phyloP scores from a whole-genome alignment of 495 filamentous ascomycete genomes.

The Hyphodiscus hymeniophilus region DNA sequence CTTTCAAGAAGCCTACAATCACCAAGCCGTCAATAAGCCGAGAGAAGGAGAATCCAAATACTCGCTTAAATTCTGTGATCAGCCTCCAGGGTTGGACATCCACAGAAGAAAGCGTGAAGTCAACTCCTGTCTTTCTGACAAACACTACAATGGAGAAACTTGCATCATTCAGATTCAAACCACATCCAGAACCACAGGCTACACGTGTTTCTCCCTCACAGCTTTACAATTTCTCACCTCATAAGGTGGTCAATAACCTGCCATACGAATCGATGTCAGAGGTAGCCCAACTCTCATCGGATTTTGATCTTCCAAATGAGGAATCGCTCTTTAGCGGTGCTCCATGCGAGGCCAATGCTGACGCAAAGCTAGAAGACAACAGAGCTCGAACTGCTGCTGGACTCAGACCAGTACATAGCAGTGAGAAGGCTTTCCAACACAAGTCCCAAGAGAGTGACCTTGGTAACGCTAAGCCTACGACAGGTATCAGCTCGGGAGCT shows the following conservation, averaged over 20 bases:
- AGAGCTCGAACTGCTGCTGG: too few relatives aligned
- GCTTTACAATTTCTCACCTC: too few relatives aligned
- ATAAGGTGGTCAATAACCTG: too few relatives aligned
- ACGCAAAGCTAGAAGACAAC: background rate
- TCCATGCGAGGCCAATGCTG: background rate
- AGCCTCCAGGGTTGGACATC: slow-evolving; percentile 8
- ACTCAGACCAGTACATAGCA: too few relatives aligned
- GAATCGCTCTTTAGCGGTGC: background rate
- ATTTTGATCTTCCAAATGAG: background rate
- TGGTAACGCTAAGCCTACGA: background rate
- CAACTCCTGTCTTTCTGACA: slow-evolving; percentile 2
- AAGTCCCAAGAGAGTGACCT: background rate
- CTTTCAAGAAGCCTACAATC: slow-evolving; percentile 9
- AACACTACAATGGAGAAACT: slow-evolving; percentile 18
- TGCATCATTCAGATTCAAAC: slow-evolving; percentile 13
- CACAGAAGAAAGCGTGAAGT: slow-evolving; percentile 12
- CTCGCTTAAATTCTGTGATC: background rate
- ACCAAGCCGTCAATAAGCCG: slow-evolving; percentile 5
- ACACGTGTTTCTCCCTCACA: too few relatives aligned
- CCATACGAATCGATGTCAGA: background rate
- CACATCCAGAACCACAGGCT: background rate
- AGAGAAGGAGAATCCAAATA: background rate
- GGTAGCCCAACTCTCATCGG: background rate
- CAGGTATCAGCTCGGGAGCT: too few relatives aligned
- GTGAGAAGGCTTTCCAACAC: background rate